Conservation (phyloP, 1,284 basidiomycete genomes). For the Marasmius tenuissimus region DNA sequence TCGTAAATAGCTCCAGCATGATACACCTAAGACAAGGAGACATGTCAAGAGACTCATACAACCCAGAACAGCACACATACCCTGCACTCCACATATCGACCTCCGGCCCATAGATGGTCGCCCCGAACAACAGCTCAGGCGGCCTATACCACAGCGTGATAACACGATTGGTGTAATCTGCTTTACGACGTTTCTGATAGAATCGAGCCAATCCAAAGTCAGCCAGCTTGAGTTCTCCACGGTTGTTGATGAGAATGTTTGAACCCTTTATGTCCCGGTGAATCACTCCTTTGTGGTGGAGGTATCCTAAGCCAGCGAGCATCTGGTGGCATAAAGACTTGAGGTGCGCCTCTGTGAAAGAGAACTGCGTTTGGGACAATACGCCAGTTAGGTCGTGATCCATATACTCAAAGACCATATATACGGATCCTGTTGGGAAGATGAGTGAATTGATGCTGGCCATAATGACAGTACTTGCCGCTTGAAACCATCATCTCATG, state of each 20-base stretch:
- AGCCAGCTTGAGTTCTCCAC: slow-evolving; percentile 91
- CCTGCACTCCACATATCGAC: slow-evolving; percentile 99
- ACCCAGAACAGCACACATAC: slow-evolving; percentile 43
- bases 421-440: slow-evolving; percentile 76
- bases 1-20: slow-evolving; percentile 95
- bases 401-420: slow-evolving; percentile 99
- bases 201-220: slow-evolving; percentile 99
- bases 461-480: slow-evolving; percentile 52
- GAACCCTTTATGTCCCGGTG: slow-evolving; percentile 99
- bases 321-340: slow-evolving; percentile 97
- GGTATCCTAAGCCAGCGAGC: slow-evolving; percentile 89
- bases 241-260: slow-evolving; percentile 94
- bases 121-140: slow-evolving; percentile 93
- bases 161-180: slow-evolving; percentile 98
- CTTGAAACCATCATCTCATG: slow-evolving; percentile 99
- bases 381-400: slow-evolving; percentile 98
- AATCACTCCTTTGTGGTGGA: slow-evolving; percentile 93
- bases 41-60: background rate
- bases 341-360: slow-evolving; percentile 83
- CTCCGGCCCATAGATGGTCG: slow-evolving; percentile 95
- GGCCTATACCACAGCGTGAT: slow-evolving; percentile 99
- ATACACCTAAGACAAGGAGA: slow-evolving; percentile 71
- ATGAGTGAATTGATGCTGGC: background rate
- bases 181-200: slow-evolving; percentile 86
- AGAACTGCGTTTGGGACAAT: slow-evolving; percentile 86